Conservation (phyloP, 2,329 filamentous ascomycete genomes). For the Aspergillus novoparasiticus region DNA sequence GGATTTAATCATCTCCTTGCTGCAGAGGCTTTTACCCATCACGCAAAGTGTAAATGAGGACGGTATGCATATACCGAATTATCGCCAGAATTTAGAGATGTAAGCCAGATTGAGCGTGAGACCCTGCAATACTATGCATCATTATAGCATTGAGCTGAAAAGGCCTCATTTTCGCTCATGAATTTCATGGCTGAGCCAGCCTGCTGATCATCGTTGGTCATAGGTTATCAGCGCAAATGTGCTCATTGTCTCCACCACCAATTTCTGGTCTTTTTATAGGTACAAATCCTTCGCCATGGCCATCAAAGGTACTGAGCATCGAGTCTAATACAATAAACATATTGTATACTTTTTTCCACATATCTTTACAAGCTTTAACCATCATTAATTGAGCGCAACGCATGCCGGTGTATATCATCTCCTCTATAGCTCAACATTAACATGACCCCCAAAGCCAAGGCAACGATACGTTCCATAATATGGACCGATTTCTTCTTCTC, state of each 20-base stretch:
- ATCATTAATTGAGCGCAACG: not conserved
- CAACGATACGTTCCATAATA: not conserved
- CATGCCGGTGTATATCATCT: not conserved
- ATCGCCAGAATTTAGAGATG: not conserved
- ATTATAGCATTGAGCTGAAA: not conserved
- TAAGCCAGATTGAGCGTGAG: not conserved
- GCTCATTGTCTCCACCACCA: not conserved
- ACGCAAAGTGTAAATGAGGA: not conserved
- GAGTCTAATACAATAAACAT: not conserved
- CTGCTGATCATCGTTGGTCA: not conserved
- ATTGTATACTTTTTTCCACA: not conserved
- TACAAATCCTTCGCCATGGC: not conserved
- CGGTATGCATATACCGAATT: not conserved
- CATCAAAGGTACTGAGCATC: not conserved
- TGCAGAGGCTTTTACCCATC: not conserved
- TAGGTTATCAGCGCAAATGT: not conserved
- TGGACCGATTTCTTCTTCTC: not conserved
- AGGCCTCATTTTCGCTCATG: not conserved
- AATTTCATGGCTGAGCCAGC: not conserved
- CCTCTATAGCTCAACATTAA: not conserved
- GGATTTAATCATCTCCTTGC: not conserved
- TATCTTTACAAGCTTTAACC: not conserved
- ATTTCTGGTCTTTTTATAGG: not conserved
- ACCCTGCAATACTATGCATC: not conserved
- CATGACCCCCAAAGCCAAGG: not conserved